These are phyloP conservation scores for Thermomyces lanuginosus DNA, from an alignment of 2,329 filamentous ascomycete genomes.

Conservation along the genomic window DNA sequence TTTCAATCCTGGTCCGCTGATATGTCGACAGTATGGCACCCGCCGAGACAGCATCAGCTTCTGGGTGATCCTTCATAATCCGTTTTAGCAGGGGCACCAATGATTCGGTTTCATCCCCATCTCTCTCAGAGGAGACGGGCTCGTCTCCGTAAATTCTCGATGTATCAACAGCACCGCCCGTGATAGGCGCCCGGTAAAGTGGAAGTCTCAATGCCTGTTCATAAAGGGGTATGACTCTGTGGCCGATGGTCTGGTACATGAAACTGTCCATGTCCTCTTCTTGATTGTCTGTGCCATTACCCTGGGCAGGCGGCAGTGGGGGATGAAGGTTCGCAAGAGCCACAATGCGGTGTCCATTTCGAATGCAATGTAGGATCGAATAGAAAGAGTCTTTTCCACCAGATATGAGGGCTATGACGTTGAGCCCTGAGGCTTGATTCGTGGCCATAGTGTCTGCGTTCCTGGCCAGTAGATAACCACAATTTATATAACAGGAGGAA, in stretches of 20 bases:
- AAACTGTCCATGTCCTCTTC: conserved; percentile 61
- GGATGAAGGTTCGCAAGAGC: conserved; percentile 83
- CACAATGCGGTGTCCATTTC: conserved; percentile 69
- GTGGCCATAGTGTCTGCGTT: conserved; percentile 17
- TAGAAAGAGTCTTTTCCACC: conserved; percentile 96
- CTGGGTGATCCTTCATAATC: conserved; percentile 53
- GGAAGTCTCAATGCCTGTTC: conserved; percentile 62
- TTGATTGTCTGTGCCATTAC: conserved; percentile 7
- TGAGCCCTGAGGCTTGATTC: conserved; percentile 21
- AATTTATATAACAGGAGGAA: too few relatives aligned
- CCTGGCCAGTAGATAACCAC: too few relatives aligned
- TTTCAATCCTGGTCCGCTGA: conserved; percentile 89
- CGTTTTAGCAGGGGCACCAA: conserved; percentile 57
- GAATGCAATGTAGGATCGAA: conserved; percentile 75
- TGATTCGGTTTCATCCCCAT: conserved; percentile 48
- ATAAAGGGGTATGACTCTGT: conserved; percentile 74
- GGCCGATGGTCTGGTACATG: conserved; percentile 98
- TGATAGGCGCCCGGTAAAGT: conserved; percentile 65
- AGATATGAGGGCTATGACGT: conserved; percentile 84
- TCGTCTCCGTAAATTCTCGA: conserved; percentile 50
- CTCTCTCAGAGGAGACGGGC: not conserved
- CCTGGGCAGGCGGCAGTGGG: conserved; percentile 10
- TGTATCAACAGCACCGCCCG: conserved; percentile 53
- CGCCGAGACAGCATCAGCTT: conserved; percentile 71
- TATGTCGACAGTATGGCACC: conserved; percentile 92